Evolutionary conservation across 2,329 filamentous ascomycete species (phyloP).

Genomic region (Coniella lustricola): DNA sequence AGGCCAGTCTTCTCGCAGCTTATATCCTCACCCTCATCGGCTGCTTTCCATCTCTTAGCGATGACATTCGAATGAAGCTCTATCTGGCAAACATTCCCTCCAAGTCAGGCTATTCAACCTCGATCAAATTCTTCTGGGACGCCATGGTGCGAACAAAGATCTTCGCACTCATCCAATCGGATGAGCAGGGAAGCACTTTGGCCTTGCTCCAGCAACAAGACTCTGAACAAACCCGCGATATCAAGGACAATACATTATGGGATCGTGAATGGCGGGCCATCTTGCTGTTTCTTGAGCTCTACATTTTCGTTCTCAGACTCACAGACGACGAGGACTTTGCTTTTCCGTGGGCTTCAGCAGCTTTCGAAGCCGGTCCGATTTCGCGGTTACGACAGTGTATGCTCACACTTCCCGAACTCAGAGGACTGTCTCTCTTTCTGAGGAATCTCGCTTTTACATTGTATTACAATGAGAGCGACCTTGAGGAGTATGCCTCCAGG

Average conservation of each 20-base stretch:
- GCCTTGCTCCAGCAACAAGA: slow-evolving; percentile 22
- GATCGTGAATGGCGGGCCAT: slow-evolving; percentile 80
- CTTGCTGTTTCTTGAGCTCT: slow-evolving; percentile 86
- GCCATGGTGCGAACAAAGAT: slow-evolving; percentile 40
- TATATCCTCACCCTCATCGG: slow-evolving; percentile 81
- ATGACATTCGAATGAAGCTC: slow-evolving; percentile 91
- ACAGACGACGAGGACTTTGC: slow-evolving; percentile 98
- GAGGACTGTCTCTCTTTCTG: slow-evolving; percentile 70
- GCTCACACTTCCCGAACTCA: slow-evolving; percentile 64
- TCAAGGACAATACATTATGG: slow-evolving; percentile 26
- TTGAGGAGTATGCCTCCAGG: slow-evolving; percentile 20
- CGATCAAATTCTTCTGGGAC: slow-evolving; percentile 81
- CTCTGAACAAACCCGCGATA: slow-evolving; percentile 10
- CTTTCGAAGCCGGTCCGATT: slow-evolving; percentile 31
- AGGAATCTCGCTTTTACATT: slow-evolving; percentile 87
- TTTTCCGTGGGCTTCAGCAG: slow-evolving; percentile 40
- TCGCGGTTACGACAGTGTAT: slow-evolving; percentile 55
- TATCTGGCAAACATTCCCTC: slow-evolving; percentile 65
- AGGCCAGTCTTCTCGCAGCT: slow-evolving; percentile 70
- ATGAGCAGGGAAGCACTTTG: slow-evolving; percentile 24
- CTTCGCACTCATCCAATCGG: slow-evolving; percentile 27
- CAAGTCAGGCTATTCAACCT: slow-evolving; percentile 43
- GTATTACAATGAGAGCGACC: slow-evolving; percentile 72
- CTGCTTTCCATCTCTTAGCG: slow-evolving; percentile 73
- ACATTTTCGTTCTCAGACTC: slow-evolving; percentile 83